Percentiles rank a stretch among this genome's conserved stretches.
phyloP scores from a whole-genome alignment of 306 rosid genomes.

The Gastrolobium bilobum region DNA sequence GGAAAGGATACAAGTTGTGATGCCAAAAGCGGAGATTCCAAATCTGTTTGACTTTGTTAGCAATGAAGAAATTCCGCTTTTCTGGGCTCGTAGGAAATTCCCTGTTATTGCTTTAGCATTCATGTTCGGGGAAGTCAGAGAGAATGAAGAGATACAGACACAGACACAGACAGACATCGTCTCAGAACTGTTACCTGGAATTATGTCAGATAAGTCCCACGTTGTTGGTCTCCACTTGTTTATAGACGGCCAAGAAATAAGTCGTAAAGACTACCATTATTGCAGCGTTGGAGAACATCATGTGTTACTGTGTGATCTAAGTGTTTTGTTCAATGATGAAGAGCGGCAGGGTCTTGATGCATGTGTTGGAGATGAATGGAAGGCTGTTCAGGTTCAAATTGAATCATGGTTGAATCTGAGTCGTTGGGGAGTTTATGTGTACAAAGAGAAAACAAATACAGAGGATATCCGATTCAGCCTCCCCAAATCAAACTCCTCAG shows the following conservation, averaged over 20 bases:
- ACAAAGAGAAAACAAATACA: not conserved
- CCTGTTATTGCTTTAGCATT: conserved; percentile 19
- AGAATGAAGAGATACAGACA: not conserved
- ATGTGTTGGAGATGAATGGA: conserved; percentile 13
- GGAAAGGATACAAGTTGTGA: not conserved
- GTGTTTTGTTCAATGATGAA: not conserved
- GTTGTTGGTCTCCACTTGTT: not conserved
- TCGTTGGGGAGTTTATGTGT: conserved; percentile 2
- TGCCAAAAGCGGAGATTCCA: conserved; percentile 15
- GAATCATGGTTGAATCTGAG: not conserved
- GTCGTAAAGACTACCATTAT: not conserved
- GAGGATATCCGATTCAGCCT: conserved; percentile 3
- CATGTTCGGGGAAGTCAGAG: not conserved
- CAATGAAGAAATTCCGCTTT: not conserved
- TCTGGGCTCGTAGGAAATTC: conserved; percentile 16
- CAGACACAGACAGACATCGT: not conserved
- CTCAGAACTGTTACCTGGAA: not conserved
- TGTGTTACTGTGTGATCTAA: not conserved
- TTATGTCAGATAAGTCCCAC: not conserved
- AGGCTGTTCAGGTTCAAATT: conserved; percentile 21
- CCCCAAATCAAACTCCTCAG: not conserved
- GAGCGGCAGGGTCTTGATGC: conserved; percentile 11
- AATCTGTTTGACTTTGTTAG: not conserved
- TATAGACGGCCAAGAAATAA: not conserved
- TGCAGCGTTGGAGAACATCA: not conserved